These are phyloP conservation scores for Epichloe scottii DNA, from an alignment of 2,329 filamentous ascomycete species.

Conservation along the genomic window DNA sequence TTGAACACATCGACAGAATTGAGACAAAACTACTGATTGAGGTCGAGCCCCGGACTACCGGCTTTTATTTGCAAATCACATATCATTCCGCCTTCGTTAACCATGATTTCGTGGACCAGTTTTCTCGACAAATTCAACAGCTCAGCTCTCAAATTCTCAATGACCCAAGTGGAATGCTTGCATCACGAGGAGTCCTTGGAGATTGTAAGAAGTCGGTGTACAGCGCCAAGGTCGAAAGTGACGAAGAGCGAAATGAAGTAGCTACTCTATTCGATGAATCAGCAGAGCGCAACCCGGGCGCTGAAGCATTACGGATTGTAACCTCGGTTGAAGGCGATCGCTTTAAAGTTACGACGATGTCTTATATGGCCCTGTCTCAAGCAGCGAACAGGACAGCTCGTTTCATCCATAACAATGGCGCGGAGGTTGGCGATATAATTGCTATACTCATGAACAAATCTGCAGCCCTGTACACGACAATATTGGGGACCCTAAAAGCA, in stretches of 20 bases:
- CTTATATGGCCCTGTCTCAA: slow-evolving; percentile 52
- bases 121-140: slow-evolving; percentile 50
- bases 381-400: slow-evolving; percentile 51
- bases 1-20: slow-evolving; percentile 54
- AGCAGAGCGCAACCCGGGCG: slow-evolving; percentile 34
- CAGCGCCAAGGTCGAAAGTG: slow-evolving; percentile 25
- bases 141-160: slow-evolving; percentile 25
- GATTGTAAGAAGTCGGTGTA: slow-evolving; percentile 31
- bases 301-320: slow-evolving; percentile 54
- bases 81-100: slow-evolving; percentile 39
- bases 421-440: slow-evolving; percentile 44
- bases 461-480: slow-evolving; percentile 55
- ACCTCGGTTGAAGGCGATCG: slow-evolving; percentile 14
- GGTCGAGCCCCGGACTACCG: slow-evolving; percentile 46
- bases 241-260: slow-evolving; percentile 3
- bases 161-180: slow-evolving; percentile 12
- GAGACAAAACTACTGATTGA: slow-evolving; percentile 70
- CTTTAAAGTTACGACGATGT: slow-evolving; percentile 30
- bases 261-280: slow-evolving; percentile 34
- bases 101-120: slow-evolving; percentile 35
- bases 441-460: slow-evolving; percentile 71
- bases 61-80: slow-evolving; percentile 32
- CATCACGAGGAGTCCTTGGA: slow-evolving; percentile 12
- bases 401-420: slow-evolving; percentile 34
- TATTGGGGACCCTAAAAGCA: slow-evolving; percentile 61